Percentiles rank a stretch among this genome's conserved stretches.
phyloP scores from a whole-genome alignment of 108 stramenopile species.

The Epipyxis sp. region DNA sequence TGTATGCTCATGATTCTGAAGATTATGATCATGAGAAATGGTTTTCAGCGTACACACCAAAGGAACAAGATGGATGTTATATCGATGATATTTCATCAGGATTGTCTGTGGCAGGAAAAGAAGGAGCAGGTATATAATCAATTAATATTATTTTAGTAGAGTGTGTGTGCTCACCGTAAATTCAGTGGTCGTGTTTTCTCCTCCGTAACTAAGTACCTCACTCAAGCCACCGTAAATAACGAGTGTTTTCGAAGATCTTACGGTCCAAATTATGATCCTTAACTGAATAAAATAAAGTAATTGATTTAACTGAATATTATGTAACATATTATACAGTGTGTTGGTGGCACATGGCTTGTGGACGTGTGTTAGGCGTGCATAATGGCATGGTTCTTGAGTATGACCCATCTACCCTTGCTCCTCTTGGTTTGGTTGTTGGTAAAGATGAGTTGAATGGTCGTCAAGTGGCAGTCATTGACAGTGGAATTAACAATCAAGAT shows the following conservation, averaged over 20 bases:
- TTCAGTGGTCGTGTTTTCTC: too few relatives aligned
- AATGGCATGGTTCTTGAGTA: constrained; percentile 84
- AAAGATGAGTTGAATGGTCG: constrained; percentile 68
- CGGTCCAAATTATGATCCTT: too few relatives aligned
- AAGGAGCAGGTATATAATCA: neutral
- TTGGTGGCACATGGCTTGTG: constrained; percentile 90
- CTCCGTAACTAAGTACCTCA: too few relatives aligned
- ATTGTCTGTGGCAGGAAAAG: neutral
- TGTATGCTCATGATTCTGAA: constrained; percentile 71
- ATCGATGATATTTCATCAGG: constrained; percentile 45
- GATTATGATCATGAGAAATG: constrained; percentile 57
- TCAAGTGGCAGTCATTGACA: constrained; percentile 66
- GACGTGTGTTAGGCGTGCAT: constrained; percentile 79
- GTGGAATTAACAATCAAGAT: constrained; percentile 53
- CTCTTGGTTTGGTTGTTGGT: constrained; percentile 80
- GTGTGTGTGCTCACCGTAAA: too few relatives aligned
- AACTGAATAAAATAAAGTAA: too few relatives aligned
- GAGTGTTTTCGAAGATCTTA: too few relatives aligned
- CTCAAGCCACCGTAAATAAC: too few relatives aligned
- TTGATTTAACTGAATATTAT: too few relatives aligned
- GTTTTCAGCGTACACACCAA: constrained; percentile 45
- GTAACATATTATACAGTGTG: constrained; percentile 61
- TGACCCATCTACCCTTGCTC: constrained; percentile 76
- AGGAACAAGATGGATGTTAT: constrained; percentile 68
- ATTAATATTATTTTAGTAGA: too few relatives aligned